Percentiles rank a stretch among this genome's conserved stretches.
Evolutionary conservation across 1,284 basidiomycete genomes (phyloP).

Genomic region (Trichosporon coremiiforme): DNA sequence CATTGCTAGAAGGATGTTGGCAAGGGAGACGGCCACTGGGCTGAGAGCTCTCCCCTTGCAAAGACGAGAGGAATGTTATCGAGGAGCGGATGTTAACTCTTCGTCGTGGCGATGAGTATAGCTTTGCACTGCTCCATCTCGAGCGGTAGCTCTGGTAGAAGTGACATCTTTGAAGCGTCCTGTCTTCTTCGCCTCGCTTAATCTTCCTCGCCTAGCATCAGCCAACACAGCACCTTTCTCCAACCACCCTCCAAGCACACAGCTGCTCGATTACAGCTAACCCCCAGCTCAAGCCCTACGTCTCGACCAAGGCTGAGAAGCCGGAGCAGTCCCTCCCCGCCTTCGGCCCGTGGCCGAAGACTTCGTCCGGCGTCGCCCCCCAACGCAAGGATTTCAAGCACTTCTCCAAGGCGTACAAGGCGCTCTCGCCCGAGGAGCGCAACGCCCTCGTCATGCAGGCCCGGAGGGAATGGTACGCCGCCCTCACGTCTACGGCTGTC

Average conservation of each 20-base stretch:
- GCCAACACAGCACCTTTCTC: not conserved
- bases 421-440: constrained; percentile 37
- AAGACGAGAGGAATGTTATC: too few relatives aligned
- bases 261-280: not conserved
- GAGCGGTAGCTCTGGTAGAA: too few relatives aligned
- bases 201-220: too few relatives aligned
- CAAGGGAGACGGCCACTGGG: too few relatives aligned
- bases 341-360: constrained; percentile 29
- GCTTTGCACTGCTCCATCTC: too few relatives aligned
- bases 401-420: constrained; percentile 44
- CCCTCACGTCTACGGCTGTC: constrained; percentile 26
- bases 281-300: constrained; percentile 60
- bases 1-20: too few relatives aligned
- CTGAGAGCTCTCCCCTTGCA: too few relatives aligned
- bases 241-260: too few relatives aligned
- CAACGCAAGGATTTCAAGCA: constrained; percentile 23
- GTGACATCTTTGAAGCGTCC: too few relatives aligned
- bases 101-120: too few relatives aligned
- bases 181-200: too few relatives aligned
- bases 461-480: constrained; percentile 51
- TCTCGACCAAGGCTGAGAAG: constrained; percentile 38
- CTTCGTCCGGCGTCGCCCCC: constrained; percentile 19
- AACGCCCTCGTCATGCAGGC: constrained; percentile 46
- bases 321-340: constrained; percentile 25
- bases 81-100: too few relatives aligned